Evolutionary conservation across 2,329 filamentous ascomycete species (phyloP), one percentile per base, ranked within the genome.

Genomic region (Diplodia seriata): DNA sequence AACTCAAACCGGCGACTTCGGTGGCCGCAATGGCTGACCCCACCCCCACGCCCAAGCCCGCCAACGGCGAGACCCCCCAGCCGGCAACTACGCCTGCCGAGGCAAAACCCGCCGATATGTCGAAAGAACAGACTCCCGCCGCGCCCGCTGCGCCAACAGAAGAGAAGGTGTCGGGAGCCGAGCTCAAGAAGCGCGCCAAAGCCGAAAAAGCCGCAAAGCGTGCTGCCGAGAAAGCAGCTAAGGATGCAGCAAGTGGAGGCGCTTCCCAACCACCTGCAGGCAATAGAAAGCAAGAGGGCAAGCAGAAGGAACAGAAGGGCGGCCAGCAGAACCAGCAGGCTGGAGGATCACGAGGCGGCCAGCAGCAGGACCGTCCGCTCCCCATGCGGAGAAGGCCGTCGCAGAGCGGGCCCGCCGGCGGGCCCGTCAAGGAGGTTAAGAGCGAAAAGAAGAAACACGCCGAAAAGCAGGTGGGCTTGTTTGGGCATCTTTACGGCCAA

Each of bases 131-230:
- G 43, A 9, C n/a, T 5, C 40, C 47, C 14, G 43, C 31, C 4
- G n/a, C 47, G 1, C 18, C 57, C 1, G 70, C 70, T 14, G 71
- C 70, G 20, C 29, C 59, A 20, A 51, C 38, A 18, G 74, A 79
- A 55, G 74, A 77, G 73, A 91, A 92, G 77, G 82, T 91, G 38
- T 88, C 91, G 1, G 86, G 86, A 43, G 93, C 92, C 23, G 91
- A 97, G 79, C 77, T 97, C 75, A 98, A 98, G 81, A 94, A 94
- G 74, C 89, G 88, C 77, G 90, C 91, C 70, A 94, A 97, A 78
- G 94, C 92, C 38, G 94, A 97, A 78, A 98, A 97, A 82, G 91
- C 91, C 64, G 93, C 93, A 56, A 86, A 92, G 70, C 87, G 94
- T 81, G 92, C 91, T 59, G 89, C 76, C 89, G 75, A 87, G 85